Evolutionary conservation across 139 green algal genomes (phyloP).

Genomic region (Coccomyxa sp.): DNA sequence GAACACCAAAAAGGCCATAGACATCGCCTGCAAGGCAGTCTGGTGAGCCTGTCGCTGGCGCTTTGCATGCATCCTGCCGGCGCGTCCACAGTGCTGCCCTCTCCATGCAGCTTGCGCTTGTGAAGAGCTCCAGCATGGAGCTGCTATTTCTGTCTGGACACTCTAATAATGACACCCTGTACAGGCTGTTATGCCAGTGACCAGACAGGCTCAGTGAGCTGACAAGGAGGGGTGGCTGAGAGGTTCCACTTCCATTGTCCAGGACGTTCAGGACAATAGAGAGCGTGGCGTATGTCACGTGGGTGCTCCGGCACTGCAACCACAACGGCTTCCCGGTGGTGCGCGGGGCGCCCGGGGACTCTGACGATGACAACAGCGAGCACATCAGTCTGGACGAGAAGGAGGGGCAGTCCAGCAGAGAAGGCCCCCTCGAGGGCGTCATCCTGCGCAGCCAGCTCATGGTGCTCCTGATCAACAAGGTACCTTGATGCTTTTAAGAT

Average conservation of each 20-base stretch:
- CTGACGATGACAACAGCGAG: neutral
- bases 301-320: slow-evolving; percentile 53
- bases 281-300: slow-evolving; percentile 46
- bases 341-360: neutral
- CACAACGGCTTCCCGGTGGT: slow-evolving; percentile 92
- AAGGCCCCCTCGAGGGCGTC: slow-evolving; percentile 65
- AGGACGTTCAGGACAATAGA: slow-evolving; percentile 58
- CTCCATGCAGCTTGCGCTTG: too few relatives aligned
- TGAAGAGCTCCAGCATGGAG: too few relatives aligned
- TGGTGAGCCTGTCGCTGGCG: too few relatives aligned
- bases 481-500: neutral
- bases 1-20: slow-evolving; percentile 39
- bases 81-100: too few relatives aligned
- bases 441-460: slow-evolving; percentile 82
- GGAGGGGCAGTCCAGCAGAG: neutral
- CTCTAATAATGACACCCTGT: too few relatives aligned
- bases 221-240: too few relatives aligned
- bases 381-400: neutral
- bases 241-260: too few relatives aligned
- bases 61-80: too few relatives aligned
- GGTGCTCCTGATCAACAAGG: slow-evolving; percentile 59
- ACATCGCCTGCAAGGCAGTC: neutral
- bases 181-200: too few relatives aligned
- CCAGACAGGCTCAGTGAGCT: too few relatives aligned
- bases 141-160: too few relatives aligned